phyloP scores from a whole-genome alignment of 805 yeast genomes.

The Kodamaea nitidulidarum region DNA sequence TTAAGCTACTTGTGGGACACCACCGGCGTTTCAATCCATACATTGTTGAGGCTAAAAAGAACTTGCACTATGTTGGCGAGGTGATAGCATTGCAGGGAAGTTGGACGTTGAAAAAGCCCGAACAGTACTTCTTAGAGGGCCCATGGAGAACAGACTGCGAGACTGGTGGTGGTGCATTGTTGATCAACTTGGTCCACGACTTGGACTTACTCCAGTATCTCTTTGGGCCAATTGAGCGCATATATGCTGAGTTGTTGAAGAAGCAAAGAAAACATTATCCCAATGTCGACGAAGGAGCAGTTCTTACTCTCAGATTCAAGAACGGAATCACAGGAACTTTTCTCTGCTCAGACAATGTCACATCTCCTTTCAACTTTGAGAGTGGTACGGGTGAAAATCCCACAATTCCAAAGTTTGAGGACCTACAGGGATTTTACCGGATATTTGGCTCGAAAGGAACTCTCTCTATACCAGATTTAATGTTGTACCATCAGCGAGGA shows the following conservation, averaged over 20 bases:
- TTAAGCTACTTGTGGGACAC: conserved; percentile 38
- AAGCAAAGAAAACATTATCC: conserved; percentile 25
- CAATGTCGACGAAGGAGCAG: conserved; percentile 41
- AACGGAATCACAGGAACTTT: conserved; percentile 40
- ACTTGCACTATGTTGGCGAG: conserved; percentile 27
- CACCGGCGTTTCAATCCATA: conserved; percentile 42
- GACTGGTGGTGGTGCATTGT: conserved; percentile 38
- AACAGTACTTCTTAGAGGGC: conserved; percentile 30
- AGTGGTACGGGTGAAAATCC: conserved; percentile 44
- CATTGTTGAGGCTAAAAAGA: conserved; percentile 34
- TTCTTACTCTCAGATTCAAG: conserved; percentile 33
- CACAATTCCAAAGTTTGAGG: conserved; percentile 29
- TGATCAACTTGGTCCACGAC: conserved; percentile 41
- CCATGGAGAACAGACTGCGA: conserved; percentile 36
- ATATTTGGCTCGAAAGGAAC: conserved; percentile 39
- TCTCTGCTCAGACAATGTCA: conserved; percentile 39
- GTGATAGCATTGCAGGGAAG: conserved; percentile 38
- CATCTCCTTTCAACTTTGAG: conserved; percentile 40
- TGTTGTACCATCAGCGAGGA: conserved; percentile 30
- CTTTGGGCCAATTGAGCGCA: conserved; percentile 36
- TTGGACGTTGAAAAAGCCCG: conserved; percentile 37
- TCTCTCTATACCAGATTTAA: conserved; percentile 38
- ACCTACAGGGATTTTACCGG: conserved; percentile 33
- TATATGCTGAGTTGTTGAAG: conserved; percentile 35
- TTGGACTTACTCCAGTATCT: conserved; percentile 39